These are phyloP conservation scores for Malassezia arunalokei DNA, from an alignment of 1,284 basidiomycete species.

Conservation along the genomic window DNA sequence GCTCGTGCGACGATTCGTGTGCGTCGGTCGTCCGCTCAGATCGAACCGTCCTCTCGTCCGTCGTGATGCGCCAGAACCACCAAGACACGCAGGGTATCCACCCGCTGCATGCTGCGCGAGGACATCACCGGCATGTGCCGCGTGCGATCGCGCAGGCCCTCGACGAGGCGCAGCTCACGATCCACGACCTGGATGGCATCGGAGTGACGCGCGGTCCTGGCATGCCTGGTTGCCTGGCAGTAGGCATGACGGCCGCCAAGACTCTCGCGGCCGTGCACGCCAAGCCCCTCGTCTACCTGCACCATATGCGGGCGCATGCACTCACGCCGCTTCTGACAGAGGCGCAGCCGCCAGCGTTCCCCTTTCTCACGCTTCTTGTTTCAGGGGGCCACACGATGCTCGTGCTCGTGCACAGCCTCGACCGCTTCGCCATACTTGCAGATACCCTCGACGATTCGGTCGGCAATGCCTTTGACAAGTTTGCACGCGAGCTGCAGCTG, in stretches of 20 bases:
- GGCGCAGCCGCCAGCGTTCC: constrained; percentile 21
- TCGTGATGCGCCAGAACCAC: constrained; percentile 38
- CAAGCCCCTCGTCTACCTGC: constrained; percentile 35
- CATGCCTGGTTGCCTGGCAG: constrained; percentile 32
- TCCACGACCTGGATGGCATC: constrained; percentile 31
- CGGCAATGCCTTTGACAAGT: constrained; percentile 42
- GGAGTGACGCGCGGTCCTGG: constrained; percentile 43
- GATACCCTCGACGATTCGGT: constrained; percentile 38
- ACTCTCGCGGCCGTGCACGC: constrained; percentile 25
- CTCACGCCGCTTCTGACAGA: constrained; percentile 29
- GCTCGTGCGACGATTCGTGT: constrained; percentile 44
- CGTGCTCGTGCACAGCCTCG: constrained; percentile 24
- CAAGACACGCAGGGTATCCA: constrained; percentile 32
- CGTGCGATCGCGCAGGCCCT: constrained; percentile 26
- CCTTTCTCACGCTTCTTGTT: constrained; percentile 38
- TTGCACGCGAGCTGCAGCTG: constrained; percentile 28
- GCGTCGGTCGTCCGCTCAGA: constrained; percentile 30
- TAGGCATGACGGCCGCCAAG: constrained; percentile 34
- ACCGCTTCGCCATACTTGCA: constrained; percentile 28
- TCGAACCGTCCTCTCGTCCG: constrained; percentile 26
- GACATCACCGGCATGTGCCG: constrained; percentile 29
- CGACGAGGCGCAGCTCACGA: constrained; percentile 10
- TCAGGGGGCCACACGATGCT: constrained; percentile 43
- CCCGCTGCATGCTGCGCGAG: constrained; percentile 29
- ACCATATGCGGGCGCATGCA: constrained; percentile 41